Base-by-base conservation (phyloP, 1,284 basidiomycete genomes). In the Takashimella koratensis region DNA sequence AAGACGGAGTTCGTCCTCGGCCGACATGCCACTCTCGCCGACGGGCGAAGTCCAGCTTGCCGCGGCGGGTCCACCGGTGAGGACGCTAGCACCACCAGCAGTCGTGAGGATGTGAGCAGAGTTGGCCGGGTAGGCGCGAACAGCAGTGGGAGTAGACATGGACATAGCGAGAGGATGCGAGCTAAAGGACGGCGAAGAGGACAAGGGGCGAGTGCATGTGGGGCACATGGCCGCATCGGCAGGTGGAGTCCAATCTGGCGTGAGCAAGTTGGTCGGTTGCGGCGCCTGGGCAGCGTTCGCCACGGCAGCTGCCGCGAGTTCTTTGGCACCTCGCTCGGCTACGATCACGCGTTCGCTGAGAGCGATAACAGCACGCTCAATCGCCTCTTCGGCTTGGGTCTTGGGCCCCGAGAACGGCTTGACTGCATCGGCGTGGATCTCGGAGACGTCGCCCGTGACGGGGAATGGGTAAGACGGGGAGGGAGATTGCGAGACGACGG, bases 1-100 rank as follows among this genome's bases (percentile, higher is more conserved):
- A 47, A 91, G 75, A 63, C 83, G 82, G 49, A 92, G 80, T 74
- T 93, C 90, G 75, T 91, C 75, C 56, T 76, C 75, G 4, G 75
- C 74, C n/a, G 65, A 65, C 70, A 76, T 72, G 43, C 69, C 73
- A 30, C 57, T 65, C 39, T 70, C 70, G 22, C 62, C 61, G 20
- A 54, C 58, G 21, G 56, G 45, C 13, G 54, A 49, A 39, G 53
- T 46, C 64, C 65, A 68, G 22, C 54, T 50, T 11, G 64, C 59
- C 21, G 59, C 56, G 24, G 51, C 52, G 23, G 55, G 56, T 30
- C 64, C 66, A 43, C 64, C 61, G 21, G 63, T 58, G n/a, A 64
- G 48, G 5, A 63, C 59, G 39, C 54, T 52, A 23, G 56, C 57
- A 24, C 59, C 60, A 45, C 57, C 54, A 27, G 59, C 51, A 21